Conservation (phyloP, 1,284 basidiomycete species). For the Afroboletus lepidellus region DNA sequence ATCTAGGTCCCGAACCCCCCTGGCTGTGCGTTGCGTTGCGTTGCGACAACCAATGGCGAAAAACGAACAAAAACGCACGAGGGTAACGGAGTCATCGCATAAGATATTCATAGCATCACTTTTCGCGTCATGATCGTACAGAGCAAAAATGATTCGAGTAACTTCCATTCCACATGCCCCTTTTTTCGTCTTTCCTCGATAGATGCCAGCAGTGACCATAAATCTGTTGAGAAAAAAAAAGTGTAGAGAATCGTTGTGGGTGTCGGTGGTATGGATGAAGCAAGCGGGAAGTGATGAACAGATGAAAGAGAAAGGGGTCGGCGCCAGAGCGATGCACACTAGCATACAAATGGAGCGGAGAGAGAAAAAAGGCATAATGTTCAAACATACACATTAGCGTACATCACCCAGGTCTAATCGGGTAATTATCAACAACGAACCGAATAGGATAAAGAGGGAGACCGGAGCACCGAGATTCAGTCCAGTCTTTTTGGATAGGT, state of each 20-base stretch:
- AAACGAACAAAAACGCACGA: too few species aligned
- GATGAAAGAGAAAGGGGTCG: slow-evolving; percentile 1
- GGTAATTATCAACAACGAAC: slow-evolving; percentile 6
- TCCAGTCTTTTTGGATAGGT: slow-evolving; percentile 16
- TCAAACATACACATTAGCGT: slow-evolving; percentile 26
- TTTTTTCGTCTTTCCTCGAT: slow-evolving; percentile 10
- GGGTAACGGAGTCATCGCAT: too few species aligned
- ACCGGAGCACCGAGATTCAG: slow-evolving; percentile 15
- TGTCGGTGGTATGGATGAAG: not conserved
- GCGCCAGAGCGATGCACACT: slow-evolving; percentile 9
- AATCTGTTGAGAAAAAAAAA: slow-evolving; percentile 1
- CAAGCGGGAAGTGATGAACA: not conserved
- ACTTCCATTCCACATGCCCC: slow-evolving; percentile 18
- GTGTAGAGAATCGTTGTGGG: not conserved
- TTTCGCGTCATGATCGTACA: not conserved
- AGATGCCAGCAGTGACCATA: slow-evolving; percentile 16
- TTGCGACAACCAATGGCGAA: too few species aligned
- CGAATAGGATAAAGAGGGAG: slow-evolving; percentile 14
- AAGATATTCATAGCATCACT: not conserved
- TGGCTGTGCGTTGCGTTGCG: too few species aligned
- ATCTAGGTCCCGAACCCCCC: too few species aligned
- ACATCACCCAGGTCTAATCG: slow-evolving; percentile 21
- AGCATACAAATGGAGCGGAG: slow-evolving; percentile 26
- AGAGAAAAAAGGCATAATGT: slow-evolving; percentile 19
- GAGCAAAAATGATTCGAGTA: not conserved